A percentile compares a stretch with the other conserved stretches of the same genome.
Conservation (phyloP, 2,329 filamentous ascomycete species). For the Neurospora sp. region DNA sequence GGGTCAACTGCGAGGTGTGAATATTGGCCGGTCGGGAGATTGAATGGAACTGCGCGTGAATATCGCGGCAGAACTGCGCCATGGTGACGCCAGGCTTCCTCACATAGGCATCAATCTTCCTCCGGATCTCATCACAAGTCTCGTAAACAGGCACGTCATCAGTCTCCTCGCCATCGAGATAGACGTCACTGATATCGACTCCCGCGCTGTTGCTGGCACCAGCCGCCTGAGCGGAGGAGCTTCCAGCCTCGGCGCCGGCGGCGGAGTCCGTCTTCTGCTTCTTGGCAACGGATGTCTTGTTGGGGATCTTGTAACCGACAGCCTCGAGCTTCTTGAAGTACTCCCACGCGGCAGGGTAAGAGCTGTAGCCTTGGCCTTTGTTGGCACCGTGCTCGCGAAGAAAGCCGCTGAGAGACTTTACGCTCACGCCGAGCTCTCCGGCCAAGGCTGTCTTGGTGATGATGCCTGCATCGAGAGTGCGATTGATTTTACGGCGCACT, state of each 20-base stretch:
- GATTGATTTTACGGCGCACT: slow-evolving; percentile 15
- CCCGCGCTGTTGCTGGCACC: not conserved
- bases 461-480: slow-evolving; percentile 11
- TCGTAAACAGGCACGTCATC: slow-evolving; percentile 40
- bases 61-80: slow-evolving; percentile 36
- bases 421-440: slow-evolving; percentile 12
- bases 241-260: not conserved
- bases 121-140: slow-evolving; percentile 46
- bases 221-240: not conserved
- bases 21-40: slow-evolving; percentile 18
- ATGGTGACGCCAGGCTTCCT: slow-evolving; percentile 34
- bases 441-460: slow-evolving; percentile 17
- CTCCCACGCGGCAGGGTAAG: slow-evolving; percentile 11
- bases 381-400: slow-evolving; percentile 6
- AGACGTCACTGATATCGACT: slow-evolving; percentile 22
- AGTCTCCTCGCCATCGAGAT: slow-evolving; percentile 32
- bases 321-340: slow-evolving; percentile 16
- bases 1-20: slow-evolving; percentile 31
- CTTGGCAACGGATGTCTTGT: slow-evolving; percentile 9
- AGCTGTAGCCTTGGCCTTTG: slow-evolving; percentile 7
- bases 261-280: slow-evolving; percentile 8
- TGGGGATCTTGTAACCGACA: not conserved
- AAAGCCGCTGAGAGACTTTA: slow-evolving; percentile 12
- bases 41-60: slow-evolving; percentile 28
- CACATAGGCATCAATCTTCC: slow-evolving; percentile 45